Conservation (phyloP, 108 stramenopile genomes). For the Nitzschia palea region DNA sequence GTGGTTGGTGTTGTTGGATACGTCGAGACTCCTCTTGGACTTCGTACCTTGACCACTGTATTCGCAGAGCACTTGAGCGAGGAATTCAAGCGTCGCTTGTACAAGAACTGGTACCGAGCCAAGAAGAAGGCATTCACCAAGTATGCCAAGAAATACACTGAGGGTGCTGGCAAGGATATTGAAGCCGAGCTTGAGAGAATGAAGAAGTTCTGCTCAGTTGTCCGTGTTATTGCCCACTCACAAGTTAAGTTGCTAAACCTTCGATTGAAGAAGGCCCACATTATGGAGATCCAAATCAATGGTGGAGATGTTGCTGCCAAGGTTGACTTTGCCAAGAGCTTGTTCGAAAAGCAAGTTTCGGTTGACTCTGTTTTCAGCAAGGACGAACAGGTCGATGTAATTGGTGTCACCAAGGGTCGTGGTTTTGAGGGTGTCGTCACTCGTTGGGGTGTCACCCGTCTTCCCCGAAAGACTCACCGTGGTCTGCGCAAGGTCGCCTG, state of each 20-base stretch:
- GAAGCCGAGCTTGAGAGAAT: conserved; percentile 97
- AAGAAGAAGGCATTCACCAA: conserved; percentile 99
- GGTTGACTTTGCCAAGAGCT: conserved; percentile 97
- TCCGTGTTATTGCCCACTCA: conserved; percentile 99
- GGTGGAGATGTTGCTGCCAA: conserved; percentile 97
- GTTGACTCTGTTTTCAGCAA: conserved; percentile 95
- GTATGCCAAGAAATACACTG: conserved; percentile 98
- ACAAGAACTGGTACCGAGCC: conserved; percentile 99
- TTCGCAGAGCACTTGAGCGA: conserved; percentile 98
- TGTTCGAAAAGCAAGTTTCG: conserved; percentile 97
- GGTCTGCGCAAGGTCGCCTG: conserved; percentile 99
- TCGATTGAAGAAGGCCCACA: conserved; percentile 99
- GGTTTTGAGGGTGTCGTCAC: conserved; percentile 98
- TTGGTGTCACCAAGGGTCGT: conserved; percentile 98
- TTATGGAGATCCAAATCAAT: conserved; percentile 99
- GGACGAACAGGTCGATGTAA: conserved; percentile 96
- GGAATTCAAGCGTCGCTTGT: conserved; percentile 99
- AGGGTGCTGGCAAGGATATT: conserved; percentile 90
- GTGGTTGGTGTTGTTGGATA: conserved; percentile 99
- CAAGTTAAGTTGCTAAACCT: conserved; percentile 97
- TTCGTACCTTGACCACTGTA: conserved; percentile 98
- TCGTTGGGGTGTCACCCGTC: conserved; percentile 99
- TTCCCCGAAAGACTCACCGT: conserved; percentile 99
- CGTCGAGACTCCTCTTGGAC: conserved; percentile 97
- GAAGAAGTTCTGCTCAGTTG: conserved; percentile 97